phyloP scores from a whole-genome alignment of 305 asterid genomes.

The Fraxinus velutina region DNA sequence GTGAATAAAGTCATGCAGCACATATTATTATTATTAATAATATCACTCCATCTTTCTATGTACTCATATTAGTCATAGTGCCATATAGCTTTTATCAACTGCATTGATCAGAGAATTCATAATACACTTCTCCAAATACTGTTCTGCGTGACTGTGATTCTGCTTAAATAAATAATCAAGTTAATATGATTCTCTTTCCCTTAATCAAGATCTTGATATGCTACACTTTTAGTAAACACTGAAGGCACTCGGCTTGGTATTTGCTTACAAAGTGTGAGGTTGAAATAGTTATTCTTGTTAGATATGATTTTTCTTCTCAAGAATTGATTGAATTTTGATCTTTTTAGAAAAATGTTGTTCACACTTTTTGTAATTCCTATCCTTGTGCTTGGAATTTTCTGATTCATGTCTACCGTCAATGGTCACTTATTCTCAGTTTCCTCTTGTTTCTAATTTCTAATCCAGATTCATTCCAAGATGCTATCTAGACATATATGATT shows the following conservation, averaged over 20 bases:
- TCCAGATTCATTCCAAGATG: background rate
- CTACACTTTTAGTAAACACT: background rate
- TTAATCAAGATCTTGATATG: slow-evolving; percentile 3
- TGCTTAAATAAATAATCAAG: background rate
- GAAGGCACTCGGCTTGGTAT: background rate
- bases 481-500: background rate
- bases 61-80: background rate
- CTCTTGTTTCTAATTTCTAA: background rate
- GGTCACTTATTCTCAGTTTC: background rate
- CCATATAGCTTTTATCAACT: background rate
- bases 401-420: background rate
- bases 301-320: background rate
- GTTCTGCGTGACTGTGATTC: background rate
- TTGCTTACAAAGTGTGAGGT: background rate
- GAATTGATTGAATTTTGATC: background rate
- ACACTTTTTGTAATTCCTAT: background rate
- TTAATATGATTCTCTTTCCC: background rate
- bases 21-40: background rate
- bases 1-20: background rate
- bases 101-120: background rate
- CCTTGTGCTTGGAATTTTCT: background rate
- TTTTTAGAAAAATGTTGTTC: background rate
- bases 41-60: background rate
- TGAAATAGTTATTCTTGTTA: background rate
- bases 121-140: background rate